Percentiles rank a stretch among this genome's conserved stretches.
Conservation (phyloP, 2,329 filamentous ascomycete genomes). For the Talaromyces funiculosus region DNA sequence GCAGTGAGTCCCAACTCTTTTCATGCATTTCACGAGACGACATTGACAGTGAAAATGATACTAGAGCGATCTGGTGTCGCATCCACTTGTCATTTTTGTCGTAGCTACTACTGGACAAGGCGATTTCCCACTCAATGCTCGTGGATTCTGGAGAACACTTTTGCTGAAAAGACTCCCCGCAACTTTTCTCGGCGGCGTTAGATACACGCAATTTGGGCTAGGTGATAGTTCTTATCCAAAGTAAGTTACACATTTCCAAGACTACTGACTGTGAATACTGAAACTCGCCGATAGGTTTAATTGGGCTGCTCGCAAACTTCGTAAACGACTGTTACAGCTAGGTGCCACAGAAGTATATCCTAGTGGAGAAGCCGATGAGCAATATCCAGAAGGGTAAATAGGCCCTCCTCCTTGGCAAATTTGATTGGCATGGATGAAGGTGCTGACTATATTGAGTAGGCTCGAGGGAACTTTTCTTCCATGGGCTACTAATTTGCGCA, state of each 20-base stretch:
- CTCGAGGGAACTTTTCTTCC: conserved; percentile 75
- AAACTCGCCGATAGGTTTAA: conserved; percentile 61
- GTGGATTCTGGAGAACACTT: conserved; percentile 77
- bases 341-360: conserved; percentile 72
- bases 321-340: conserved; percentile 76
- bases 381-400: conserved; percentile 77
- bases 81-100: conserved; percentile 58
- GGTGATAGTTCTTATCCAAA: conserved; percentile 93
- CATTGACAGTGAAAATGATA: neutral
- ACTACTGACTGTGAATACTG: neutral
- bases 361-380: conserved; percentile 83
- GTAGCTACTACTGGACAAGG: conserved; percentile 93
- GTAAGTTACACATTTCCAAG: conserved; percentile 44
- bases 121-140: conserved; percentile 79
- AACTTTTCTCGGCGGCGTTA: conserved; percentile 61
- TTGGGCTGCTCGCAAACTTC: conserved; percentile 82
- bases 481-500: conserved; percentile 66
- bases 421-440: neutral
- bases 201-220: conserved; percentile 81
- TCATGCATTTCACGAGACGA: neutral
- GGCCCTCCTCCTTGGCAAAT: conserved; percentile 24
- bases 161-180: conserved; percentile 70
- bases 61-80: conserved; percentile 31
- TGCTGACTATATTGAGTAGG: conserved; percentile 39
- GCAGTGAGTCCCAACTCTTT: conserved; percentile 52